phyloP scores from a whole-genome alignment of 2,329 filamentous ascomycete species.

The Epichloe brachyelytri region DNA sequence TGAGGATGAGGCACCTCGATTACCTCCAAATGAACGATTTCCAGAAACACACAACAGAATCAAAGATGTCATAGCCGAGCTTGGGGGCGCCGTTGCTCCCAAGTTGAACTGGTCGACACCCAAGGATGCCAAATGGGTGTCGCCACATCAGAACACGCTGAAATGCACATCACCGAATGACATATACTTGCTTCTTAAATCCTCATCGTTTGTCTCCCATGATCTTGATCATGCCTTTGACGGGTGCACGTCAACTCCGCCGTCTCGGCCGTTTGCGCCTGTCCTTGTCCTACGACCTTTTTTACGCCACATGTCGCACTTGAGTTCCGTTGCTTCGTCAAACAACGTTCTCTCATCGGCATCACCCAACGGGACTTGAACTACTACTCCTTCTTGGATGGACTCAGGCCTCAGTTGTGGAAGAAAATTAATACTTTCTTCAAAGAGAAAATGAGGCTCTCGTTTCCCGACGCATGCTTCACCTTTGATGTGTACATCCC shows the following conservation, averaged over 20 bases:
- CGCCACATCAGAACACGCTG: constrained; percentile 70
- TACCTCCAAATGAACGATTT: constrained; percentile 45
- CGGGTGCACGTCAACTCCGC: constrained; percentile 36
- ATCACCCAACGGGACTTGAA: constrained; percentile 85
- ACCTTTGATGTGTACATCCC: constrained; percentile 90
- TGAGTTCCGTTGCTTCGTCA: constrained; percentile 93
- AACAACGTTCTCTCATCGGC: constrained; percentile 64
- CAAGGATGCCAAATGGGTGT: constrained; percentile 92
- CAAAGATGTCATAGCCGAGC: constrained; percentile 60
- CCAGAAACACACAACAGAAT: constrained; percentile 65
- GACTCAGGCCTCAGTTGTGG: constrained; percentile 51
- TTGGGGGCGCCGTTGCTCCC: constrained; percentile 77
- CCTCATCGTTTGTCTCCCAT: constrained; percentile 86
- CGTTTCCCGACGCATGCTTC: constrained; percentile 75
- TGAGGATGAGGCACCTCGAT: constrained; percentile 25
- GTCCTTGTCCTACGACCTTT: constrained; percentile 78
- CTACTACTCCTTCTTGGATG: constrained; percentile 68
- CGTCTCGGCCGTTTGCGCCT: constrained; percentile 47
- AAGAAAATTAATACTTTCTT: constrained; percentile 68
- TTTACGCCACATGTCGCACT: constrained; percentile 80
- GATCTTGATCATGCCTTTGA: constrained; percentile 91
- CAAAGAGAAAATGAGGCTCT: constrained; percentile 54
- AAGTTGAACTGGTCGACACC: constrained; percentile 97
- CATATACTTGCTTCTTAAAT: constrained; percentile 86
- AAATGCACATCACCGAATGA: constrained; percentile 83